Base-by-base conservation (phyloP, 2,329 filamentous ascomycete genomes). In the Chrysosporium keratinophilum region DNA sequence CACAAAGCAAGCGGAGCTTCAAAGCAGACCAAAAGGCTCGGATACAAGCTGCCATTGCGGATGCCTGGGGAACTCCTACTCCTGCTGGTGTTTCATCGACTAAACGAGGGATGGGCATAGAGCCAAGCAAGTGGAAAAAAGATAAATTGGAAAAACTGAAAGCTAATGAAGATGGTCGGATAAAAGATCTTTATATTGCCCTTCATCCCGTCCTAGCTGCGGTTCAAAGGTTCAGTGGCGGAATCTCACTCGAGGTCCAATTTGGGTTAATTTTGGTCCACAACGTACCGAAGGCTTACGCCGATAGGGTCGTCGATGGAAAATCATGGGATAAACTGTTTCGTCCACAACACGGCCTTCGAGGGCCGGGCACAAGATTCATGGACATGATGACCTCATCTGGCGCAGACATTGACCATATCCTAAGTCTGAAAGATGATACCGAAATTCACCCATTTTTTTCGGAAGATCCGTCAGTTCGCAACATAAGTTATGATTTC, bases 361-460 rank as follows among this genome's bases (percentile, higher is more conserved):
- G 52, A 5, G 56, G 62, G 1, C 65, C 65, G 12, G 62, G 60
- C 6, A 66, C 66, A 1, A 64, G 60, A 6, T 73, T 74, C 51
- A 63, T 66, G 35, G 64, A 65, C 42, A 62, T 64, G 42, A 52
- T 74, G 14, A 73, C 71, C n/a, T 63, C 64, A 0, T 68, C 66
- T n/a, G 69, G 70, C 11, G 58, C 61, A 2, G 72, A 74, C 50
- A 57, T 72, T 44, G 70, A 74, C 52, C 58, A 67, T 47, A 61
- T 71, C 5, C 58, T 74, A 9, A 63, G 67, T 54, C 45, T 71
- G 35, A 65, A 65, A 39, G 62, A 59, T 10, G 57, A 58, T 10
- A 58, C 61, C 40, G 52, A 51, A 5, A 42, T n/a, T 37, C 48
- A 17, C 23, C 59, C 56, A 0, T 43, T 70, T 0, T 71, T 71